phyloP scores from a whole-genome alignment of 345 rosid genomes.

The Eucalyptus victrix region DNA sequence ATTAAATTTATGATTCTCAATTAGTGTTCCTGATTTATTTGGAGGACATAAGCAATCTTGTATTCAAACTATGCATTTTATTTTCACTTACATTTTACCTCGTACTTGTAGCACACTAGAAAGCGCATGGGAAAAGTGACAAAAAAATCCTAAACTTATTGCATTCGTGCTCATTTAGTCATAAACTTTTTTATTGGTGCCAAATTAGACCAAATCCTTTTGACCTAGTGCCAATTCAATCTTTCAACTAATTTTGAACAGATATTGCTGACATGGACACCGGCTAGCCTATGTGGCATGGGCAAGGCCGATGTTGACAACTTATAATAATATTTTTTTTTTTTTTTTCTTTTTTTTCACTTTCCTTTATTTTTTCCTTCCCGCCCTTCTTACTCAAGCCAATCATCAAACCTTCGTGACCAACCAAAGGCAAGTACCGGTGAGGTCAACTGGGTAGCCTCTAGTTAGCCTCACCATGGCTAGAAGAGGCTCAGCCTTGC shows the following conservation, averaged over 20 bases:
- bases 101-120: background rate
- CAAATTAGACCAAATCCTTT: too few species aligned
- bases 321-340: background rate
- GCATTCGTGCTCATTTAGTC: too few species aligned
- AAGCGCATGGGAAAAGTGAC: background rate
- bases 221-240: too few species aligned
- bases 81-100: background rate
- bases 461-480: too few species aligned
- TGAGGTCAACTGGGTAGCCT: too few species aligned
- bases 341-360: too few species aligned
- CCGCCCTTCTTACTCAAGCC: background rate
- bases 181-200: too few species aligned
- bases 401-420: background rate
- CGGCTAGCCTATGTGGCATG: background rate
- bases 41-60: background rate
- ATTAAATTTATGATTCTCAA: background rate
- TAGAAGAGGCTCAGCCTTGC: background rate
- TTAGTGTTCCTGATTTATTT: background rate
- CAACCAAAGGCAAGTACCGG: background rate
- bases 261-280: too few species aligned
- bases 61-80: background rate
- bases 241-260: background rate
- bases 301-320: background rate
- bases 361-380: background rate
- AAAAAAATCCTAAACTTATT: too few species aligned